Base-by-base conservation (phyloP, 2,329 filamentous ascomycete genomes). In the Botrytis aclada region DNA sequence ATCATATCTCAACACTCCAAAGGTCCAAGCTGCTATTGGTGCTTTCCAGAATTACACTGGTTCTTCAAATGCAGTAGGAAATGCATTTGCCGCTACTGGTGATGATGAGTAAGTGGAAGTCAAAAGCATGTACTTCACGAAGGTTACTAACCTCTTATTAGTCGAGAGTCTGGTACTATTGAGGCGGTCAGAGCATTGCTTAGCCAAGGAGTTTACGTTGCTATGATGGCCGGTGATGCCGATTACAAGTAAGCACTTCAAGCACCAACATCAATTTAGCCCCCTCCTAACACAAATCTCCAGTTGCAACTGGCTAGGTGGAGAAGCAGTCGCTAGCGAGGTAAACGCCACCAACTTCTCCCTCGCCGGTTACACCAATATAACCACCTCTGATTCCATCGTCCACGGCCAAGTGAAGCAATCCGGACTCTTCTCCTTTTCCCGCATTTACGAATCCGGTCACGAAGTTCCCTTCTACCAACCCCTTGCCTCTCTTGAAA, bases 371-470 rank as follows among this genome's bases (percentile, higher is more conserved):
- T 96, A 95, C 79, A 86, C 88, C 0, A 88, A 91, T 34, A 88
- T 96, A 75, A 83, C 88, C 7, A 89, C 93, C 34, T 91, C 93
- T 78, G 86, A 86, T 63, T 84, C 85, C 16, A 80, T 88, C 81
- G 90, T 91, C 80, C 87, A 88, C 74, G 93, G 93, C 12, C 87
- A 88, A 75, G 92, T 93, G 0, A 88, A 92, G 20, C 92, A 95
- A 82, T 92, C 88, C 76, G 92, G 90, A 14, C 93, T 93, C 76
- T 87, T 92, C 74, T 88, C 86, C 39, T 92, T 92, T 79, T 87
- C 87, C 51, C 85, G 90, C 16, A 84, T 92, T 69, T 92, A 89
- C 80, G 87, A 91, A 75, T 85, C 88, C 37, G 89, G 90, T 2
- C 90, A 92, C 77, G 86, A 88, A 69, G 84, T 87, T 1, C 85